Percentiles rank a stretch among this genome's conserved stretches.
These are phyloP conservation scores for Lichtheimia corymbifera DNA, from an alignment of 371 early-diverging fungal genomes.

Conservation along the genomic window DNA sequence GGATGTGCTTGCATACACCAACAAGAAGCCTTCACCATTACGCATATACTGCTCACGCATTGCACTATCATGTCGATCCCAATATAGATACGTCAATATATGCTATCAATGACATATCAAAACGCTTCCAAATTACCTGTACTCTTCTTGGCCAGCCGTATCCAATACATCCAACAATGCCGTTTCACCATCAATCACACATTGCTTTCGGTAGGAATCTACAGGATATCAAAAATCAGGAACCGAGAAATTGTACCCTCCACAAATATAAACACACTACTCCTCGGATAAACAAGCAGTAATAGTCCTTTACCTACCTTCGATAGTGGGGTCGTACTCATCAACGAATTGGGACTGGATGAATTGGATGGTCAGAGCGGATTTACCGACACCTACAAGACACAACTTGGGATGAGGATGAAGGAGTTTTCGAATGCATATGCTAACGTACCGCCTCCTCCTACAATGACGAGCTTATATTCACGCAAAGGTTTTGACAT, in stretches of 20 bases:
- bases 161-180: constrained; percentile 90
- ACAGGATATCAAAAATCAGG: constrained; percentile 1
- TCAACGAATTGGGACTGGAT: constrained; percentile 90
- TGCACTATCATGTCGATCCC: constrained; percentile 39
- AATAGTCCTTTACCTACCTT: constrained; percentile 47
- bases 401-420: neutral
- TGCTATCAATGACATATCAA: neutral
- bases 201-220: constrained; percentile 92
- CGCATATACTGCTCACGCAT: constrained; percentile 84
- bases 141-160: constrained; percentile 95
- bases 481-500: constrained; percentile 61
- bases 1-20: constrained; percentile 72
- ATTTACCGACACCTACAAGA: constrained; percentile 72
- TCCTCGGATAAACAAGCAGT: neutral
- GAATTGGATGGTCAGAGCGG: constrained; percentile 89
- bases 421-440: neutral
- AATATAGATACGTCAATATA: neutral
- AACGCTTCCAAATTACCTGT: constrained; percentile 52
- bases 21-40: constrained; percentile 53
- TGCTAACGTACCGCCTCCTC: constrained; percentile 74
- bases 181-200: constrained; percentile 79
- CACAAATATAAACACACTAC: neutral
- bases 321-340: constrained; percentile 94
- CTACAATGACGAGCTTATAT: constrained; percentile 82
- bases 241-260: neutral